These are phyloP conservation scores for Catenaria anguillulae DNA, from an alignment of 371 early-diverging fungal species.

Conservation along the genomic window DNA sequence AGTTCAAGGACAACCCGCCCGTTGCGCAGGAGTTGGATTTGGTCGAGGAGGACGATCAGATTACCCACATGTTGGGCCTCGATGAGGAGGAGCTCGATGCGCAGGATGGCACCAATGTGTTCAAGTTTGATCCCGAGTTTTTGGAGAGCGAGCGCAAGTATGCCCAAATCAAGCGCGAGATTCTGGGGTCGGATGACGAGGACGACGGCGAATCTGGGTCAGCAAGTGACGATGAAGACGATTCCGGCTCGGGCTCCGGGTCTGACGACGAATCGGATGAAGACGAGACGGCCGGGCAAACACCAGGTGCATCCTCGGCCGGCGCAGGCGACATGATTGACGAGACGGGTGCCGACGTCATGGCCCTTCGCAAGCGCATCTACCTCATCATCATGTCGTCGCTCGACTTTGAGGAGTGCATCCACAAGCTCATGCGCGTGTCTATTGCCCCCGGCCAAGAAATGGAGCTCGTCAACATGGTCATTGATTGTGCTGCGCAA, in stretches of 20 bases:
- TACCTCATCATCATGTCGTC: slow-evolving; percentile 94
- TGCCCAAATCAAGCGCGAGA: slow-evolving; percentile 60
- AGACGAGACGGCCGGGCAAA: slow-evolving; percentile 43
- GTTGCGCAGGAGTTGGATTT: slow-evolving; percentile 71
- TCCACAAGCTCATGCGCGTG: slow-evolving; percentile 84
- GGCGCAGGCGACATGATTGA: slow-evolving; percentile 58
- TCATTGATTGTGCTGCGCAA: slow-evolving; percentile 91
- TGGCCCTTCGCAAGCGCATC: slow-evolving; percentile 78
- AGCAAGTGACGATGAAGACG: slow-evolving; percentile 26
- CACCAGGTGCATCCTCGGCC: too few species aligned
- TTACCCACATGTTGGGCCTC: slow-evolving; percentile 72
- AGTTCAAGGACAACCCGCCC: slow-evolving; percentile 71
- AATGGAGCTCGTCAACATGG: slow-evolving; percentile 85
- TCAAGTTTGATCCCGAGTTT: slow-evolving; percentile 68
- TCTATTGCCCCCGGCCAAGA: slow-evolving; percentile 58
- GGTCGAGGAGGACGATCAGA: slow-evolving; percentile 91
- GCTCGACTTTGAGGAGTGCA: slow-evolving; percentile 87
- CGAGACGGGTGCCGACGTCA: slow-evolving; percentile 71
- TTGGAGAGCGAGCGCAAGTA: slow-evolving; percentile 72
- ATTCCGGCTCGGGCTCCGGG: slow-evolving; percentile 29
- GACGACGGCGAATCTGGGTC: too few species aligned
- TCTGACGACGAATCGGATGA: slow-evolving; percentile 25
- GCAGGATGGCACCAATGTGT: slow-evolving; percentile 70
- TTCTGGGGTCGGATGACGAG: slow-evolving; percentile 62
- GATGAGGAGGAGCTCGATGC: slow-evolving; percentile 72